Evolutionary conservation across 2,329 filamentous ascomycete species (phyloP).

Genomic region (Hypomyces rosellus): DNA sequence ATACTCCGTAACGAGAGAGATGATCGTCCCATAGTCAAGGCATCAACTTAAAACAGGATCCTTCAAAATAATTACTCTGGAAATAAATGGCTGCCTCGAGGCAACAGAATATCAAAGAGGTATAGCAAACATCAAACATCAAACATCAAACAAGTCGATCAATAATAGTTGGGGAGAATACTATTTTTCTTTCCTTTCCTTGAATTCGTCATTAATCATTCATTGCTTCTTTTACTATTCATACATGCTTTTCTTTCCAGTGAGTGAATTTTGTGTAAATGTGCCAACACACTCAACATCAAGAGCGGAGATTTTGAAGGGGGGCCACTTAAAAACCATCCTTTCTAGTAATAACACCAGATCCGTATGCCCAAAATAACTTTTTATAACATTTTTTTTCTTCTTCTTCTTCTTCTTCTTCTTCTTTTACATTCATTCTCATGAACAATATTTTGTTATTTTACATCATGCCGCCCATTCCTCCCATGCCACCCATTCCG

Average conservation of each 20-base stretch:
- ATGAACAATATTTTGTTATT: conserved; percentile 15
- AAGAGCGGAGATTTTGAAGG: conserved; percentile 29
- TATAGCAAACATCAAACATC: neutral
- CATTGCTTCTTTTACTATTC: neutral
- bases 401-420: conserved; percentile 10
- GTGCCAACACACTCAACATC: conserved; percentile 14
- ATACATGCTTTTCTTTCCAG: conserved; percentile 4
- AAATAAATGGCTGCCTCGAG: conserved; percentile 5
- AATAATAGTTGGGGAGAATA: neutral
- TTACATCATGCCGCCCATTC: conserved; percentile 61
- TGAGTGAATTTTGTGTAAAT: neutral
- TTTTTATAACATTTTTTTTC: conserved; percentile 23
- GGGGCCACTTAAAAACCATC: conserved; percentile 25
- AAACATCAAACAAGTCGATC: no score
- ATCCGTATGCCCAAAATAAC: conserved; percentile 33
- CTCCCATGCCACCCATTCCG: conserved; percentile 58
- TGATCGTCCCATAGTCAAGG: neutral
- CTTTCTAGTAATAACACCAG: conserved; percentile 37
- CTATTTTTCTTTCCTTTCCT: neutral
- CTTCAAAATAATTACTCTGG: neutral
- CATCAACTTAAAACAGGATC: neutral
- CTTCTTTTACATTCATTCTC: conserved; percentile 20
- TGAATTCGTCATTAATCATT: conserved; percentile 8
- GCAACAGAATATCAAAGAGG: neutral
- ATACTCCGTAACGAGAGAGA: no score